Percentiles rank a stretch among this genome's conserved stretches.
Evolutionary conservation across 345 rosid genomes (phyloP).

Genomic region (Brassica juncea): DNA sequence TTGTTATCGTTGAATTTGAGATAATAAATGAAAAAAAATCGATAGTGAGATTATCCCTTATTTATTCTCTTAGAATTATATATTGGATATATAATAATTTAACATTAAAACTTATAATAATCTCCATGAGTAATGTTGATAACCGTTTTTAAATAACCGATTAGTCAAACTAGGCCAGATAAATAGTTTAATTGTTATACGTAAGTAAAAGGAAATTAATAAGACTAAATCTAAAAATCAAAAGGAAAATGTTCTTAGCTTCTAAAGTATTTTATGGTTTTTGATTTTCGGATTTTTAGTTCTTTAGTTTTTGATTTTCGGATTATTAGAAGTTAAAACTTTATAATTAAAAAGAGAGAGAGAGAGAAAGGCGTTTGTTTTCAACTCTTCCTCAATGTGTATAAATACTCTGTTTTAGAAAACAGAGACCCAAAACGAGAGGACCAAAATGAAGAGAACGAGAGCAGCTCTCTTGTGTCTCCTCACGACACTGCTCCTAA

Average conservation of each 20-base stretch:
- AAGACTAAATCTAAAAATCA: neutral
- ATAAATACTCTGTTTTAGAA: conserved; percentile 33
- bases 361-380: conserved; percentile 18
- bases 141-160: neutral
- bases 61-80: neutral
- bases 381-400: conserved; percentile 9
- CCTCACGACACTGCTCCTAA: conserved; percentile 7
- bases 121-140: neutral
- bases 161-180: neutral
- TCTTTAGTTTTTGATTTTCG: neutral
- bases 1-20: neutral
- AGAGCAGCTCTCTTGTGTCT: conserved; percentile 13
- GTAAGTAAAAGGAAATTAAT: neutral
- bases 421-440: conserved; percentile 24
- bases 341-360: neutral
- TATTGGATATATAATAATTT: neutral
- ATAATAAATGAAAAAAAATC: neutral
- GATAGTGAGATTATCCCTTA: neutral
- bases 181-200: neutral
- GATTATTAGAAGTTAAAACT: neutral
- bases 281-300: neutral
- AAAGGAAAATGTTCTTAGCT: neutral
- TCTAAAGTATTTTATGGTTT: neutral
- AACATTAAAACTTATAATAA: neutral
- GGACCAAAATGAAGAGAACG: conserved; percentile 19